Percentiles rank a stretch among this genome's conserved stretches.
Conservation (phyloP, 495 filamentous ascomycete genomes). For the Tuber microsphaerosporum region DNA sequence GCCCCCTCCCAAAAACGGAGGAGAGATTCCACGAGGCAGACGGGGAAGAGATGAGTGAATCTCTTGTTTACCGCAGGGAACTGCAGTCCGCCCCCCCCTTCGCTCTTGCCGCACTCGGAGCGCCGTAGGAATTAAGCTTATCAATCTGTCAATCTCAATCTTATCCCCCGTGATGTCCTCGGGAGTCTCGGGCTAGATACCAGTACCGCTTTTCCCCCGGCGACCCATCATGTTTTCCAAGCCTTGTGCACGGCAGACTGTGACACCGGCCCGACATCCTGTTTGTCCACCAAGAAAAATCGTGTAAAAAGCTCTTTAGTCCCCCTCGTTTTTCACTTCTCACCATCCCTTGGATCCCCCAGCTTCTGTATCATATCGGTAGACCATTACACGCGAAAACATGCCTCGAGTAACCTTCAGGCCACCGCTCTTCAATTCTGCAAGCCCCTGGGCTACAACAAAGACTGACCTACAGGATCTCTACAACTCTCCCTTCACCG, state of each 20-base stretch:
- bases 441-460: slow-evolving; percentile 63
- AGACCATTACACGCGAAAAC: background rate
- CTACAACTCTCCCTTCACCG: slow-evolving; percentile 54
- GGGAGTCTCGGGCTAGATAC: background rate
- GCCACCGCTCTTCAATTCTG: slow-evolving; percentile 63
- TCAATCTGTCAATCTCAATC: background rate
- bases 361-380: background rate
- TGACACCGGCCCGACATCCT: background rate
- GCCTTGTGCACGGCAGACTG: background rate
- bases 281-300: background rate
- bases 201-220: background rate
- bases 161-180: background rate
- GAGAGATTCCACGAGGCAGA: background rate
- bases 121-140: background rate
- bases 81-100: background rate
- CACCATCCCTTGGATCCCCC: background rate
- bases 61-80: background rate
- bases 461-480: slow-evolving; percentile 52
- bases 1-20: background rate
- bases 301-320: background rate
- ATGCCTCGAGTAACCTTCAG: slow-evolving; percentile 46
- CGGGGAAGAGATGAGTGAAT: background rate
- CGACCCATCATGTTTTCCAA: background rate
- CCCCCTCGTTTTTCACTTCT: background rate
- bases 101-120: background rate